Evolutionary conservation across 768 basidiomycete species (phyloP).

Genomic region (Leccinellum luteum): DNA sequence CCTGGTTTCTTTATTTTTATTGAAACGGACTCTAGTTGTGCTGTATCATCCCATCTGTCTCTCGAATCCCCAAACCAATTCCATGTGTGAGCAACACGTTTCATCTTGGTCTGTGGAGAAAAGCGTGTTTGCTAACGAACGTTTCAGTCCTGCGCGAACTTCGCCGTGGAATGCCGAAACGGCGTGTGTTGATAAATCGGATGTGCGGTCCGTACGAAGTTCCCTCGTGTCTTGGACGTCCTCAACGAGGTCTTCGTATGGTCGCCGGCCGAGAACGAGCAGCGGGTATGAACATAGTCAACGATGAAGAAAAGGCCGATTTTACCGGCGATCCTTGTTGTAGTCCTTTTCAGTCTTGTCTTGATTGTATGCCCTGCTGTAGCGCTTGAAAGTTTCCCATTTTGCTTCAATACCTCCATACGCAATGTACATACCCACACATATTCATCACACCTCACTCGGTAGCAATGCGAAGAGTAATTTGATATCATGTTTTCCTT

Average conservation of each 20-base stretch:
- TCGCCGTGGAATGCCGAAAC: slow-evolving; percentile 1
- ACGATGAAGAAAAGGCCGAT: slow-evolving; percentile 18
- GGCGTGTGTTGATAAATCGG: slow-evolving; percentile 1
- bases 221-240: background rate
- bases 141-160: slow-evolving; percentile 11
- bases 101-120: background rate
- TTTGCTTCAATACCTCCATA: background rate
- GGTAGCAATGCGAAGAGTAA: background rate
- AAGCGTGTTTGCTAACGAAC: slow-evolving; percentile 1
- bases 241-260: slow-evolving; percentile 1
- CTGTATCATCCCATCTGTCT: slow-evolving; percentile 50
- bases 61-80: slow-evolving; percentile 14
- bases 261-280: background rate
- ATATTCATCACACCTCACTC: background rate
- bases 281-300: slow-evolving; percentile 3
- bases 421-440: background rate
- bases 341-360: background rate
- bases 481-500: background rate
- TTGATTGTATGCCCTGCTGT: slow-evolving; percentile 10
- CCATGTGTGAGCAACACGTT: slow-evolving; percentile 20
- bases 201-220: slow-evolving; percentile 1
- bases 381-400: background rate
- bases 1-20: background rate
- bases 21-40: slow-evolving; percentile 38
- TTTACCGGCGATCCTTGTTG: background rate